Conservation (phyloP, 192 early-diverging fungal species). For the Chytriomyces confervae region DNA sequence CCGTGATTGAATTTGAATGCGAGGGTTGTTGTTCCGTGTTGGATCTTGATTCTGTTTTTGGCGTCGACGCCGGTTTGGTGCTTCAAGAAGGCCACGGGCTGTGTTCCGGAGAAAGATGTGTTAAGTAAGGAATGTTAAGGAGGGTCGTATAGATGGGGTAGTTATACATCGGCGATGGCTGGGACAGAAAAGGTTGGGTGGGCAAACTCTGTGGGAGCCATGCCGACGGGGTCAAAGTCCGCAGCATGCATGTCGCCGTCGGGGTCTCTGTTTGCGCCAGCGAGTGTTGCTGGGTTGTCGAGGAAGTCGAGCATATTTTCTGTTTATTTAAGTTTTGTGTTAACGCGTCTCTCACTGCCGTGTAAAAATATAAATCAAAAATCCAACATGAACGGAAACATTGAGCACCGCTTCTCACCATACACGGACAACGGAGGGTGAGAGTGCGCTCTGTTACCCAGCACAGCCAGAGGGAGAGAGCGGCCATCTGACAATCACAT, state of each 20-base stretch:
- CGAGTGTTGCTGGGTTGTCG: slow-evolving; percentile 23
- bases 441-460: background rate
- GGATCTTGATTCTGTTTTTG: slow-evolving; percentile 85
- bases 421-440: slow-evolving; percentile 89
- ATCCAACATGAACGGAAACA: slow-evolving; percentile 25
- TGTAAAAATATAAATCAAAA: background rate
- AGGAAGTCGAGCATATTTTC: slow-evolving; percentile 36
- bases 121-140: background rate
- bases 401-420: slow-evolving; percentile 81
- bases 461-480: background rate
- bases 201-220: slow-evolving; percentile 28
- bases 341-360: too few relatives aligned
- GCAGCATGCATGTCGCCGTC: slow-evolving; percentile 8
- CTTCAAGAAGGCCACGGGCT: slow-evolving; percentile 89
- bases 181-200: slow-evolving; percentile 50
- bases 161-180: slow-evolving; percentile 40
- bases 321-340: background rate
- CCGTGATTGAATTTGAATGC: slow-evolving; percentile 97
- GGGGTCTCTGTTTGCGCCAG: background rate
- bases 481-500: too few relatives aligned
- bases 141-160: background rate
- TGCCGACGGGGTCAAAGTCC: background rate
- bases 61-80: slow-evolving; percentile 72
- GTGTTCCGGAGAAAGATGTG: background rate
- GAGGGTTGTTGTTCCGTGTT: slow-evolving; percentile 97